These are phyloP conservation scores for Fennellomyces sp. DNA, from an alignment of 371 early-diverging fungal genomes.

Conservation along the genomic window DNA sequence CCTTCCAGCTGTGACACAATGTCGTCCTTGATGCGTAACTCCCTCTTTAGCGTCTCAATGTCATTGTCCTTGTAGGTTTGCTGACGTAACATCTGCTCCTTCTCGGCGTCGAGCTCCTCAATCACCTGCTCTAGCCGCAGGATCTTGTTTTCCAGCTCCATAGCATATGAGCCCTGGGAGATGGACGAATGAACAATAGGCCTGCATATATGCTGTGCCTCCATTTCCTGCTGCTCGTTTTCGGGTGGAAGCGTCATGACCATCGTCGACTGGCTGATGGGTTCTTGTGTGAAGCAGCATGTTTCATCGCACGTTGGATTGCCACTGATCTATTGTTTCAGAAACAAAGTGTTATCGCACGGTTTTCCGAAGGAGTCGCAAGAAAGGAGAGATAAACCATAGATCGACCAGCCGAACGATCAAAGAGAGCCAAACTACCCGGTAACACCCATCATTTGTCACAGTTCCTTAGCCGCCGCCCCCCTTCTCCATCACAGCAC, in stretches of 20 bases:
- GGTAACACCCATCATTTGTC: no score
- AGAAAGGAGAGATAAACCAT: no score
- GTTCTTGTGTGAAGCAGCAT: slow-evolving; percentile 50
- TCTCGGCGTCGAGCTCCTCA: slow-evolving; percentile 45
- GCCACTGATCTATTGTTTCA: slow-evolving; percentile 37
- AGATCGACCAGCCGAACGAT: no score
- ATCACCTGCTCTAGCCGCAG: slow-evolving; percentile 37
- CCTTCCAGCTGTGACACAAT: slow-evolving; percentile 52
- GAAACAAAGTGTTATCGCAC: neutral
- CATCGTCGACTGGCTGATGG: slow-evolving; percentile 48
- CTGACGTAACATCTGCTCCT: slow-evolving; percentile 36
- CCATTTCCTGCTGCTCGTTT: slow-evolving; percentile 38
- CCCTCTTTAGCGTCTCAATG: slow-evolving; percentile 48
- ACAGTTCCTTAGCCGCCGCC: no score
- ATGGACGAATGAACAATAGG: slow-evolving; percentile 51
- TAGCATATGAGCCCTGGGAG: slow-evolving; percentile 48
- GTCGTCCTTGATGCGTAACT: slow-evolving; percentile 52
- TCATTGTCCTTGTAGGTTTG: slow-evolving; percentile 45
- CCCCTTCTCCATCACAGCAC: no score
- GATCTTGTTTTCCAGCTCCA: slow-evolving; percentile 47
- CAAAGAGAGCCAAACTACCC: no score
- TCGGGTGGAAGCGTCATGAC: slow-evolving; percentile 51
- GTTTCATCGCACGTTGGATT: slow-evolving; percentile 48
- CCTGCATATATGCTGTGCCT: slow-evolving; percentile 55
- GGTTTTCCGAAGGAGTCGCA: neutral